These are phyloP conservation scores for Trichoderma koningii DNA, from an alignment of 2,329 filamentous ascomycete species.

Conservation along the genomic window DNA sequence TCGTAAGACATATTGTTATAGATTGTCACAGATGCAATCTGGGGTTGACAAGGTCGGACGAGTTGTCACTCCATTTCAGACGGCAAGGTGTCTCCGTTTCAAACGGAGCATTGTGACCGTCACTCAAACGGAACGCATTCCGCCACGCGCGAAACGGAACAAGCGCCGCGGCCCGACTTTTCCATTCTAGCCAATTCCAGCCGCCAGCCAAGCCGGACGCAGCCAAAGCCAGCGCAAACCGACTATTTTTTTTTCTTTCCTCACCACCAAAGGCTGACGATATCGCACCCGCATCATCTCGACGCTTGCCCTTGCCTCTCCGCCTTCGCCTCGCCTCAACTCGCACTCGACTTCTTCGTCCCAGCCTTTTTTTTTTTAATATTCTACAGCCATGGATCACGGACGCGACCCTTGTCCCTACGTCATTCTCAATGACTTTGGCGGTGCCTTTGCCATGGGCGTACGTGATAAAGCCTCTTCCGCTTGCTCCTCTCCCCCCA, in stretches of 20 bases:
- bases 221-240: constrained; percentile 11
- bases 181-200: constrained; percentile 3
- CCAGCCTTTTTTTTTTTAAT: background rate
- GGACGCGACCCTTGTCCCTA: constrained; percentile 94
- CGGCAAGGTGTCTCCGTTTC: background rate
- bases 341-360: background rate
- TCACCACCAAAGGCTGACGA: background rate
- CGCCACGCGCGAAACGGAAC: constrained; percentile 23
- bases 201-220: background rate
- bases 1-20: too few species aligned
- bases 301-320: background rate
- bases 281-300: background rate
- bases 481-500: background rate
- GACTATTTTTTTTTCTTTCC: constrained; percentile 11
- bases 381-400: constrained; percentile 63
- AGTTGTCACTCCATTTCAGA: background rate
- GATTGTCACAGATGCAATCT: too few species aligned
- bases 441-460: constrained; percentile 95
- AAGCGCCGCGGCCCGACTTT: constrained; percentile 19
- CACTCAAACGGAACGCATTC: constrained; percentile 8
- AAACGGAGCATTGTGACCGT: constrained; percentile 20
- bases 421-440: constrained; percentile 96
- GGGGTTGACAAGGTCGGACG: too few species aligned
- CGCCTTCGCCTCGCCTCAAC: background rate
- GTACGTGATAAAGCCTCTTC: constrained; percentile 54